These are phyloP conservation scores for Paratinospora sagittata DNA, from an alignment of 164 flowering plant genomes.

Conservation along the genomic window DNA sequence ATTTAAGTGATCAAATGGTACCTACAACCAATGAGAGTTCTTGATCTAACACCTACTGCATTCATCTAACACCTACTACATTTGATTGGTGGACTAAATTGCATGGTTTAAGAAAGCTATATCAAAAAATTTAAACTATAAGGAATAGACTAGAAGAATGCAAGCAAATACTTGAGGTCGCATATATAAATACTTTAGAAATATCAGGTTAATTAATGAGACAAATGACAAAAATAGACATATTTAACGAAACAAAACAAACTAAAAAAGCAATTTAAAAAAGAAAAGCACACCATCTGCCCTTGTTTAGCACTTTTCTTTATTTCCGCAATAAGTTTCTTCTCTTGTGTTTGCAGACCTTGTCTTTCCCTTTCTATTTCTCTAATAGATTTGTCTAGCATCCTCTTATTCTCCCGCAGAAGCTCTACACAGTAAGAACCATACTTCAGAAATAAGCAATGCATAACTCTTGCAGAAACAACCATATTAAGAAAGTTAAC, in stretches of 20 bases:
- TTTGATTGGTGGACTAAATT: too few species aligned
- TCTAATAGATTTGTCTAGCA: constrained; percentile 90
- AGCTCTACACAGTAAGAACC: constrained; percentile 43
- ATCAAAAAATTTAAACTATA: too few species aligned
- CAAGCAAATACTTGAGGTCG: neutral
- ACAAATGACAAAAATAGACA: neutral
- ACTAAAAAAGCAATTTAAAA: neutral
- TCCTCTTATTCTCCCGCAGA: constrained; percentile 93
- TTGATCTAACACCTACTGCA: too few species aligned
- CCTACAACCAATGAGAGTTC: too few species aligned
- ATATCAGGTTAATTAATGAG: too few species aligned
- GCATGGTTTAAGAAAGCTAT: too few species aligned
- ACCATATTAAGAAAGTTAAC: neutral
- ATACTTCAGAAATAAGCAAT: constrained; percentile 1
- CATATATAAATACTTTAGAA: neutral
- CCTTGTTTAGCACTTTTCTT: constrained; percentile 97
- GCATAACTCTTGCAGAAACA: neutral
- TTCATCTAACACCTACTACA: too few species aligned
- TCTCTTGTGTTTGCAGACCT: constrained; percentile 82
- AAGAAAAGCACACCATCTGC: constrained; percentile 62
- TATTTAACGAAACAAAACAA: neutral
- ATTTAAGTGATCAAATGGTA: too few species aligned
- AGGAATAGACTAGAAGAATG: too few species aligned
- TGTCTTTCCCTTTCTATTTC: constrained; percentile 98
- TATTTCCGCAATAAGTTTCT: constrained; percentile 82